Evolutionary conservation across 164 flowering plant species (phyloP).

Genomic region (Cinnamomum chago): DNA sequence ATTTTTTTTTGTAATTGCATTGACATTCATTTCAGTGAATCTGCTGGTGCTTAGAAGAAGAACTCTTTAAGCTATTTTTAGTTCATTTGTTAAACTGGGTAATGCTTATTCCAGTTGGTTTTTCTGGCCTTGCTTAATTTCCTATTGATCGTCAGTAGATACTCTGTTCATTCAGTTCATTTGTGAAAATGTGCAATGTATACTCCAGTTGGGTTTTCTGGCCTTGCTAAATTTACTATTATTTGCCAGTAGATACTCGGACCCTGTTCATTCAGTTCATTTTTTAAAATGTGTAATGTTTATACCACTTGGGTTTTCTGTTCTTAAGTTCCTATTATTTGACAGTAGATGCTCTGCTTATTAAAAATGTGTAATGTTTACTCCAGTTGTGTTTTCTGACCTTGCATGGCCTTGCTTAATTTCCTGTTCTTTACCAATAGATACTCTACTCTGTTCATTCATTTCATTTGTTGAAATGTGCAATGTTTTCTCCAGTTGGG

Average conservation of each 20-base stretch:
- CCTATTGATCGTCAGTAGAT: too few species aligned
- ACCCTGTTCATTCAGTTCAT: slow-evolving; percentile 19
- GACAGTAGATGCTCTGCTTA: slow-evolving; percentile 8
- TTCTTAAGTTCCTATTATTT: too few species aligned
- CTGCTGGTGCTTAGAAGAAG: background rate
- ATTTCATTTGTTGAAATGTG: background rate
- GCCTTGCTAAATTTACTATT: background rate
- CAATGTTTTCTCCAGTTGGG: background rate
- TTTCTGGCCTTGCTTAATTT: too few species aligned
- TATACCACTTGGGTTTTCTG: background rate
- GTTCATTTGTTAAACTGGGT: too few species aligned
- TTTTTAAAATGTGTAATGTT: background rate
- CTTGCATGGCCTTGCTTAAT: background rate
- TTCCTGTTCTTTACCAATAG: slow-evolving; percentile 32
- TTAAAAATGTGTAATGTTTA: background rate
- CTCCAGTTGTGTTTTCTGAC: background rate
- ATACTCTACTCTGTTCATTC: slow-evolving; percentile 40
- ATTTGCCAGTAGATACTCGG: slow-evolving; percentile 53
- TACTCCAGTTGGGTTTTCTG: background rate
- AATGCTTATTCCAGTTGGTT: too few species aligned
- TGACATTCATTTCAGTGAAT: background rate
- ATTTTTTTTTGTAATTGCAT: background rate
- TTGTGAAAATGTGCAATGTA: background rate
- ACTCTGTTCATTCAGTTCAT: background rate
- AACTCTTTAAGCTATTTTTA: too few species aligned